phyloP scores from a whole-genome alignment of 805 yeast genomes.

The Candida peoriensis region DNA sequence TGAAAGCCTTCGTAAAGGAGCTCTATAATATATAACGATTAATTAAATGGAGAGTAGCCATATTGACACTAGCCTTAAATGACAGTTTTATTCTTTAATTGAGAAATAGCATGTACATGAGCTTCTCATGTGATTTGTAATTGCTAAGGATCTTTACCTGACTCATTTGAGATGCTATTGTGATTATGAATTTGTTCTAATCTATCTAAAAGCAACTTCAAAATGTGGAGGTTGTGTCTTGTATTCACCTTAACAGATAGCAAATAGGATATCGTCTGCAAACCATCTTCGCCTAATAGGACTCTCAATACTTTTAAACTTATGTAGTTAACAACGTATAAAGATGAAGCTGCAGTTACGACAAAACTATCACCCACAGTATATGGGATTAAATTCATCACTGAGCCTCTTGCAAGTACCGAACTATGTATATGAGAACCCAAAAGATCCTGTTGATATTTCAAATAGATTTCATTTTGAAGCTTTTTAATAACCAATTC shows the following conservation, averaged over 20 bases:
- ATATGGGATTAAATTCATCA: constrained; percentile 18
- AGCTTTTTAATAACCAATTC: constrained; percentile 19
- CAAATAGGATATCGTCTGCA: constrained; percentile 19
- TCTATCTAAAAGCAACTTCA: constrained; percentile 14
- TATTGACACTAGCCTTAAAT: too few relatives aligned
- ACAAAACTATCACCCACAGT: constrained; percentile 17
- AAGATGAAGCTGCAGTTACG: constrained; percentile 15
- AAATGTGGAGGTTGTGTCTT: constrained; percentile 18
- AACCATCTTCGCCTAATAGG: constrained; percentile 15
- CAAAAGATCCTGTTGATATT: constrained; percentile 17
- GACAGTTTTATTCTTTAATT: too few relatives aligned
- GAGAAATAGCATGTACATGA: too few relatives aligned
- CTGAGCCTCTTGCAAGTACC: constrained; percentile 19
- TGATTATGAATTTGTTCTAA: background rate
- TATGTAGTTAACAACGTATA: constrained; percentile 19
- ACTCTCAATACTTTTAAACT: constrained; percentile 18
- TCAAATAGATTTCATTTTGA: constrained; percentile 18
- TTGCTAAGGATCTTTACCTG: background rate
- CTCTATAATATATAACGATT: too few relatives aligned
- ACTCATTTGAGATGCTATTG: background rate
- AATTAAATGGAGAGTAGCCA: too few relatives aligned
- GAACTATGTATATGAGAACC: constrained; percentile 18
- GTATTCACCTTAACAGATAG: constrained; percentile 19
- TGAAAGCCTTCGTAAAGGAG: too few relatives aligned
- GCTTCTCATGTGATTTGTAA: too few relatives aligned